Evolutionary conservation across 179 eudicot genomes (phyloP).

Genomic region (Kewa caespitosa): DNA sequence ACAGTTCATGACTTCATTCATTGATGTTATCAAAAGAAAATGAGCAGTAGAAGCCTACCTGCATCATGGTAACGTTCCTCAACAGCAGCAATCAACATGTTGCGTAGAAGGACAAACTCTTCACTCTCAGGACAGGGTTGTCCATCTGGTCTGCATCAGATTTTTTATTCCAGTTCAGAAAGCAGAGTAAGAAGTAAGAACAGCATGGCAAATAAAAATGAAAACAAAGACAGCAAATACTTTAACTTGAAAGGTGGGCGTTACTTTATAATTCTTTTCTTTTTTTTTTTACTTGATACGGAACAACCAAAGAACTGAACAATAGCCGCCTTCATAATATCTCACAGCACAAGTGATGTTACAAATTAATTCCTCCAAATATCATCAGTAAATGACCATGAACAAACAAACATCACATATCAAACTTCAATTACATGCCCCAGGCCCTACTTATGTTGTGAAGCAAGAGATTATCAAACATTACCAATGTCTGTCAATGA

Average conservation of each 20-base stretch:
- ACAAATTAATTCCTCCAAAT: neutral
- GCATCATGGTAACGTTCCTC: constrained; percentile 84
- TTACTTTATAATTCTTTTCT: too few species aligned
- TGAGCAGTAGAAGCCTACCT: constrained; percentile 36
- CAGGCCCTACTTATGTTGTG: neutral
- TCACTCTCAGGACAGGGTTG: constrained; percentile 70
- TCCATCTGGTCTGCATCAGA: constrained; percentile 59
- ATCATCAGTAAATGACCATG: neutral
- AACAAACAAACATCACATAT: neutral
- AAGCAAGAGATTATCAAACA: neutral
- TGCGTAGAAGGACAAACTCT: constrained; percentile 66
- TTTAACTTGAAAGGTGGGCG: too few species aligned
- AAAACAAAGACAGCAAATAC: too few species aligned
- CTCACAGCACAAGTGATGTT: neutral
- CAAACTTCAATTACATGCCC: neutral
- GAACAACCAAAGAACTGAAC: too few species aligned
- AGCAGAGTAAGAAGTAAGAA: neutral
- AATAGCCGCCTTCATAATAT: neutral
- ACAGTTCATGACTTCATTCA: neutral
- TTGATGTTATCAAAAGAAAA: neutral
- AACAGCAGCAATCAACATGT: constrained; percentile 74
- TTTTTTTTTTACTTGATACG: too few species aligned
- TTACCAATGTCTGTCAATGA: neutral
- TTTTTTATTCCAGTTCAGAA: constrained; percentile 16
- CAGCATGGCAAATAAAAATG: too few species aligned